Evolutionary conservation across 129 eudicot species (phyloP), one percentile per base, ranked within the genome.

Genomic region (Rutidosis leptorrhynchoides): DNA sequence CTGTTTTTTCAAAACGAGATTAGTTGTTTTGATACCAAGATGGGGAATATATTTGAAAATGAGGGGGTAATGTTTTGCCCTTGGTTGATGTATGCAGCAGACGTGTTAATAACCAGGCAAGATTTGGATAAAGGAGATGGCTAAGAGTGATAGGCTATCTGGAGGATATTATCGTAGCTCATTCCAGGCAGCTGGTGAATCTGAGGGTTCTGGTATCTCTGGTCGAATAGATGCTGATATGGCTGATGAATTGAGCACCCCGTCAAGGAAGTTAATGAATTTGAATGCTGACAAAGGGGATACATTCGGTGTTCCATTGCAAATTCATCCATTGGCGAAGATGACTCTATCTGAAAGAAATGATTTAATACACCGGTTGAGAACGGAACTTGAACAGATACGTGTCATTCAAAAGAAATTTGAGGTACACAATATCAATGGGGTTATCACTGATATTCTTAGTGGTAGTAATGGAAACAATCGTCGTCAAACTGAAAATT

Each of bases 201-300:
- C 87, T 10, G 90, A 87, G 65, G 85, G 81, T 9, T 87, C 85
- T 55, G 95, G 83, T 58, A 77, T 85, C 74, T 84, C 90, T 0
- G 90, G 84, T 7, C 58, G 76, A 51, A 51, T 68, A 60, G 90
- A 83, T 24, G 54, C 51, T 21, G 79, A 71, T 53, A 65, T 61
- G 26, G 35, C 76, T 22, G 90, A 69, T 43, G 65, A 74, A 32
- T 68, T 75, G 5, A 58, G 71, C 58, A 80, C 61, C 1, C 83
- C 76, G 21, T 74, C 59, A 70, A 83, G 73, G 42, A 87, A 84
- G 65, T 84, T 83, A 78, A 75, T 84, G 17, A 71, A 71, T 45
- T 72, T 87, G 58, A 82, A 82, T 66, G 65, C 84, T 28, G 80
- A 64, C 2, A 58, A 55, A 4, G 63, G 43, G 26, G 85, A 82